Percentiles rank a stretch among this genome's conserved stretches.
Conservation (phyloP, 192 early-diverging fungal species). For the Gonapodya prolifera region DNA sequence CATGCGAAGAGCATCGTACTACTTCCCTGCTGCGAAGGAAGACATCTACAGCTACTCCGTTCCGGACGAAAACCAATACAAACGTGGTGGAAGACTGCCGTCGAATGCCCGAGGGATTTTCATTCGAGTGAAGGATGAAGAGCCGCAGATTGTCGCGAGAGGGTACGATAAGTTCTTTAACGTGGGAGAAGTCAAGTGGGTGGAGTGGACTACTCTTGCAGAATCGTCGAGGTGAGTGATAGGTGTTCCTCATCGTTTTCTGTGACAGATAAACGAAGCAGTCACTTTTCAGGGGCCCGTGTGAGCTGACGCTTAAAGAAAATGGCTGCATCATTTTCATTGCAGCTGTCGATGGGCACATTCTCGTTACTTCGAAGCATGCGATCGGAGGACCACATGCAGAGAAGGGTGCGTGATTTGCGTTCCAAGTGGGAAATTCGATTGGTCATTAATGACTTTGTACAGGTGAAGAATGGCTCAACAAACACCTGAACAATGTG, state of each 20-base stretch:
- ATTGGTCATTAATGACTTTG: no score
- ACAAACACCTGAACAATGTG: constrained; percentile 41
- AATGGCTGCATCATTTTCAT: constrained; percentile 94
- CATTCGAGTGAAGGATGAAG: constrained; percentile 7
- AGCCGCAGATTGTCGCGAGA: constrained; percentile 54
- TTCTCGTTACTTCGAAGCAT: constrained; percentile 84
- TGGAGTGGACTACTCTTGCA: neutral
- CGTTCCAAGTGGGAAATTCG: no score
- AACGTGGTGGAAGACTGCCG: neutral
- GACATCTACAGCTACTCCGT: neutral
- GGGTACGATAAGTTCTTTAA: constrained; percentile 99
- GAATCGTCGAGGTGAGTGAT: neutral
- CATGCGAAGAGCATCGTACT: neutral
- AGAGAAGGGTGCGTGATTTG: neutral
- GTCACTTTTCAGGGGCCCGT: constrained; percentile 47
- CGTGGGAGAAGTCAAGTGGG: constrained; percentile 34
- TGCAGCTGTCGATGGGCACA: constrained; percentile 41
- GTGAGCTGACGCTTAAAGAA: constrained; percentile 87
- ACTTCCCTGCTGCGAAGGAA: neutral
- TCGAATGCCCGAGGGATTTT: neutral
- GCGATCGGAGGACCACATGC: constrained; percentile 22
- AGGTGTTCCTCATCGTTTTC: no score
- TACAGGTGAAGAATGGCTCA: constrained; percentile 60
- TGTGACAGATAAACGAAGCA: no score
- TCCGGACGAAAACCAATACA: neutral